Base-by-base conservation (phyloP, 805 yeast species). In the Candida ponderosae region DNA sequence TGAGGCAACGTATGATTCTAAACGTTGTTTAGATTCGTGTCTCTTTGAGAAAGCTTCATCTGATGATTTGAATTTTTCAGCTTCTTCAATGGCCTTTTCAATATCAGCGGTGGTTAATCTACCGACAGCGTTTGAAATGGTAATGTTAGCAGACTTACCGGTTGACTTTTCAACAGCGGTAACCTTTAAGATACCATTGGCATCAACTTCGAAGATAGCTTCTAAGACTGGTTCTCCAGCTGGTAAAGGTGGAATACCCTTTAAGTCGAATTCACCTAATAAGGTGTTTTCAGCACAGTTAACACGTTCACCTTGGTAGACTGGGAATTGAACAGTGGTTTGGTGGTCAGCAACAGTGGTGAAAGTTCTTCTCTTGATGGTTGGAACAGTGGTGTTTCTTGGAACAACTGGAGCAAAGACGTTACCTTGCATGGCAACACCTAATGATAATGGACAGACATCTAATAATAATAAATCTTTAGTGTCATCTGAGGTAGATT, bases 351-450 rank as follows among this genome's bases (percentile, higher is more conserved):
- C 95, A 62, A 86, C 95, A 55, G 98, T 90, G 65, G 98, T 88
- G 87, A 90, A 90, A 56, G 95, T 90, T 77, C 95, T 88, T 65
- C 96, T 83, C 84, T 90, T 90, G 73, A 88, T 84, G 69, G 97
- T 90, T 71, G 98, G 98, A 57, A 90, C 95, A 60, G 97, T 90
- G 57, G 97, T 85, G 85, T 93, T 93, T 79, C 98, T 88, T 74
- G 96, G 96, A 56, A 93, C 95, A 66, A 93, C 95, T 62, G 95
- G 93, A 63, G 97, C 95, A 75, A 90, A 89, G 65, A 93, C 90
- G 72, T 93, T 94, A 74, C 98, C 98, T 74, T 89, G 93, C 84
- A 93, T 93, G 74, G 95, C 97, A 69, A 90, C 95, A 86, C 98
- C 98, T 63, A 90, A 79, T 53, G 97, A 89, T 65, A 90, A 81